phyloP scores from a whole-genome alignment of 768 basidiomycete species.

The Mycena chlorophos region DNA sequence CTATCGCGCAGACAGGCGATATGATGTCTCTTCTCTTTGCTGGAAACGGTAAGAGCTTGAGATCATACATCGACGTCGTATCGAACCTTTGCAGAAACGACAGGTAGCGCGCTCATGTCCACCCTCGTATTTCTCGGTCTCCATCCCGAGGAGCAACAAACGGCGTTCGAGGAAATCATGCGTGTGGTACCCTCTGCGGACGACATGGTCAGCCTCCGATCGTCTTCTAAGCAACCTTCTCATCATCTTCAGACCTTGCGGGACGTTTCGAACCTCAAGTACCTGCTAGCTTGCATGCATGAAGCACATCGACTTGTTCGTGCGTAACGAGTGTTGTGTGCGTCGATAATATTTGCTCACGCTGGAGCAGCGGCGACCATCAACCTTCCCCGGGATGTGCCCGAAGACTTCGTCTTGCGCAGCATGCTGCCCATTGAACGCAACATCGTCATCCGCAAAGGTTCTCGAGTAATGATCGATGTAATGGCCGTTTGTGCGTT shows the following conservation, averaged over 20 bases:
- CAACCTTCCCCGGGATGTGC: slow-evolving; percentile 4
- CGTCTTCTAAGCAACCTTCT: not conserved
- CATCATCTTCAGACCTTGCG: slow-evolving; percentile 5
- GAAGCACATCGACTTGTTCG: slow-evolving; percentile 16
- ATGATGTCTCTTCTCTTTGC: slow-evolving; percentile 35
- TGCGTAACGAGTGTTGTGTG: not conserved
- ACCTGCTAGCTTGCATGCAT: slow-evolving; percentile 13
- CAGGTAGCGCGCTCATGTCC: slow-evolving; percentile 31
- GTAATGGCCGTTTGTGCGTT: slow-evolving; percentile 22
- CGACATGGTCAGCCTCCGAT: not conserved
- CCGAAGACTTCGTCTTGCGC: slow-evolving; percentile 4
- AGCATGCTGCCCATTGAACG: not conserved
- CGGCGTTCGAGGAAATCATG: slow-evolving; percentile 27
- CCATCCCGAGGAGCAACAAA: slow-evolving; percentile 33
- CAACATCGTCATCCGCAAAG: not conserved
- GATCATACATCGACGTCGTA: not conserved
- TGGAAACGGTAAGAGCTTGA: slow-evolving; percentile 35
- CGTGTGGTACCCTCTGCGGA: slow-evolving; percentile 5
- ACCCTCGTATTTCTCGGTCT: slow-evolving; percentile 32
- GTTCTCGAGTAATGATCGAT: slow-evolving; percentile 18
- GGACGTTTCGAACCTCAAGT: not conserved
- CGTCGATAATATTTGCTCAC: not conserved
- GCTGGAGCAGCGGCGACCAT: slow-evolving; percentile 1
- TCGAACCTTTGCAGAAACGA: slow-evolving; percentile 27
- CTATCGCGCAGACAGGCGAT: slow-evolving; percentile 26